Conservation (phyloP, 805 yeast genomes). For the Monosporozyma unispora region DNA sequence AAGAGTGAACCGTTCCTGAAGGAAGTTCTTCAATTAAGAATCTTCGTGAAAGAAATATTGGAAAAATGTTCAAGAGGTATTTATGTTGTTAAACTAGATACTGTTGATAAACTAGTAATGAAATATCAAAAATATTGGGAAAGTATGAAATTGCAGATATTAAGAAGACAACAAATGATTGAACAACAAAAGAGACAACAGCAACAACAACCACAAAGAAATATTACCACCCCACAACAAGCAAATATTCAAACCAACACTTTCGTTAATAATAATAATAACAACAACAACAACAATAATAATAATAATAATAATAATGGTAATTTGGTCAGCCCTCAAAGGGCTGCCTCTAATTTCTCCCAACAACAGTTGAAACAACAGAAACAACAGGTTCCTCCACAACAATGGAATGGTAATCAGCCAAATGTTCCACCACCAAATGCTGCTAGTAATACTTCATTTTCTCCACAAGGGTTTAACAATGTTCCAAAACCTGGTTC, state of each 20-base stretch:
- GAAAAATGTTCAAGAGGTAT: slow-evolving; percentile 58
- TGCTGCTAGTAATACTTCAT: neutral
- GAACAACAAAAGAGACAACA: slow-evolving; percentile 27
- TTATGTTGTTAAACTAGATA: slow-evolving; percentile 63
- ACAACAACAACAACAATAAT: slow-evolving; percentile 3
- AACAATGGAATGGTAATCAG: neutral
- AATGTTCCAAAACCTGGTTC: neutral
- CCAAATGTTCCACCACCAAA: neutral
- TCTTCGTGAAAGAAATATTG: slow-evolving; percentile 66
- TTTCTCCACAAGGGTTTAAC: neutral
- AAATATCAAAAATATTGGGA: slow-evolving; percentile 71
- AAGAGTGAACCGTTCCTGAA: slow-evolving; percentile 68
- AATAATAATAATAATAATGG: slow-evolving; percentile 5
- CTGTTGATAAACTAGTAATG: slow-evolving; percentile 57
- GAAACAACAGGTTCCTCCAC: slow-evolving; percentile 18
- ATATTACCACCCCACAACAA: slow-evolving; percentile 3
- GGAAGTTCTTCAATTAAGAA: slow-evolving; percentile 67
- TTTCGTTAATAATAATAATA: slow-evolving; percentile 1
- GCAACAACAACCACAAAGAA: slow-evolving; percentile 3
- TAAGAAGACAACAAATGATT: slow-evolving; percentile 32
- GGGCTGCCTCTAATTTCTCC: slow-evolving; percentile 9
- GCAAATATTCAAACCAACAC: neutral
- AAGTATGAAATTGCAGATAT: slow-evolving; percentile 58
- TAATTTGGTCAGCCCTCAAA: slow-evolving; percentile 13
- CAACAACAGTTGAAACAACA: slow-evolving; percentile 19